phyloP scores from a whole-genome alignment of 129 eudicot species.

The Tagetes erecta region DNA sequence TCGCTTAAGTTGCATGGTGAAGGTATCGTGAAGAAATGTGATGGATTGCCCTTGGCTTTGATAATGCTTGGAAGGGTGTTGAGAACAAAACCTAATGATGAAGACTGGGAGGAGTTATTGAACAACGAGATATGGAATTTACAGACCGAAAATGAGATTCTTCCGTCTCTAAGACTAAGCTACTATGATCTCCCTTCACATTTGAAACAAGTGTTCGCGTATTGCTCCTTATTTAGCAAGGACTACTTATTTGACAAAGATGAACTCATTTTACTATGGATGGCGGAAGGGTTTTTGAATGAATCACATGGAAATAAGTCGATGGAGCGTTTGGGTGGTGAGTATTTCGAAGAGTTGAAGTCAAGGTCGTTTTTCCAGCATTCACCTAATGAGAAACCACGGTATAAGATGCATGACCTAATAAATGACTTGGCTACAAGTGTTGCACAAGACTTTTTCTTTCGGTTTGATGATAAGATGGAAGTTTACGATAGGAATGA shows the following conservation, averaged over 20 bases:
- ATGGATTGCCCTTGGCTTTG: conserved; percentile 36
- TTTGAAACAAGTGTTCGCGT: conserved; percentile 33
- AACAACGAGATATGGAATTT: conserved; percentile 29
- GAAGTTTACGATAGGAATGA: conserved; percentile 10
- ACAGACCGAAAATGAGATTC: conserved; percentile 13
- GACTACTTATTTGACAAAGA: conserved; percentile 27
- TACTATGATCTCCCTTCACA: conserved; percentile 37
- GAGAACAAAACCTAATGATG: conserved; percentile 4
- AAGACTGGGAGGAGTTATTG: conserved; percentile 23
- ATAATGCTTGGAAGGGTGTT: conserved; percentile 34
- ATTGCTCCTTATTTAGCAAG: conserved; percentile 38
- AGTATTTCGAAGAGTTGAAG: conserved; percentile 20
- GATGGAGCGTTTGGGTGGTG: conserved; percentile 33
- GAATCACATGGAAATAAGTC: background rate
- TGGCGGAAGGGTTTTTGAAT: conserved; percentile 36
- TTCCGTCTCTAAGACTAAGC: conserved; percentile 35
- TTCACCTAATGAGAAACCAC: conserved; percentile 1
- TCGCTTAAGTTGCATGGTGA: conserved; percentile 30
- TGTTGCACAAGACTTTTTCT: conserved; percentile 30
- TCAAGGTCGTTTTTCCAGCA: conserved; percentile 31
- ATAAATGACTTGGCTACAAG: conserved; percentile 33
- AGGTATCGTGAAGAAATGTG: conserved; percentile 27
- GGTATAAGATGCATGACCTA: conserved; percentile 36
- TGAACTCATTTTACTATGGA: conserved; percentile 31
- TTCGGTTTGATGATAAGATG: conserved; percentile 26